phyloP scores from a whole-genome alignment of 2,329 filamentous ascomycete genomes.

The Ascochyta viciae-villosae region DNA sequence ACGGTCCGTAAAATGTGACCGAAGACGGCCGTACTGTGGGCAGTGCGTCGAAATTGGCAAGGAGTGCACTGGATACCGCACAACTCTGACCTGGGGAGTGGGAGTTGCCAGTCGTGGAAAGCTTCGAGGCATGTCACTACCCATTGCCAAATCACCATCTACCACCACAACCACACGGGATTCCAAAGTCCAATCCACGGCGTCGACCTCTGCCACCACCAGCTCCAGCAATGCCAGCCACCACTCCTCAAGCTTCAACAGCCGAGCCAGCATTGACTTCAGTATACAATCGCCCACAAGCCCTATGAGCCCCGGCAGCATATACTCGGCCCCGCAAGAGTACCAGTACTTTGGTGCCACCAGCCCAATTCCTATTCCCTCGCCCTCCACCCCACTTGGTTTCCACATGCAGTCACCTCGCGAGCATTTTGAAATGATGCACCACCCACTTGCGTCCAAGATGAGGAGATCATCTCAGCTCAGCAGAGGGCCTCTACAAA shows the following conservation, averaged over 20 bases:
- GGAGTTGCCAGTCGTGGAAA: slow-evolving; percentile 96
- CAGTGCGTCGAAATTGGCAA: slow-evolving; percentile 91
- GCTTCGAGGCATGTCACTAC: slow-evolving; percentile 83
- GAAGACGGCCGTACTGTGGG: slow-evolving; percentile 90
- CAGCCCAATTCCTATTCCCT: slow-evolving; percentile 51
- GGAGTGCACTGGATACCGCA: slow-evolving; percentile 96
- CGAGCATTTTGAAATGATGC: slow-evolving; percentile 49
- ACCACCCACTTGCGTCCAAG: slow-evolving; percentile 44
- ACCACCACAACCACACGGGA: slow-evolving; percentile 37
- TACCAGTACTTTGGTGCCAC: slow-evolving; percentile 47
- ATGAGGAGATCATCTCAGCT: slow-evolving; percentile 46
- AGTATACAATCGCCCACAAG: slow-evolving; percentile 43
- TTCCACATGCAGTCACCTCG: slow-evolving; percentile 48
- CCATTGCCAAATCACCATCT: slow-evolving; percentile 58
- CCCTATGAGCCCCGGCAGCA: slow-evolving; percentile 42
- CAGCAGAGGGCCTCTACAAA: slow-evolving; percentile 50
- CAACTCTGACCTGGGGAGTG: slow-evolving; percentile 94
- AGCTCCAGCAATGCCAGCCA: slow-evolving; percentile 29
- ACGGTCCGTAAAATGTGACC: slow-evolving; percentile 84
- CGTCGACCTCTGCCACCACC: slow-evolving; percentile 27
- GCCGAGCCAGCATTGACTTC: slow-evolving; percentile 45
- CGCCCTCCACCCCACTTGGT: slow-evolving; percentile 43
- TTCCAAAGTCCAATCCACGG: slow-evolving; percentile 37
- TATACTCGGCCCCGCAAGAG: slow-evolving; percentile 46
- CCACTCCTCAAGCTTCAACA: slow-evolving; percentile 35